Evolutionary conservation across 345 rosid genomes (phyloP), one percentile per base, ranked within the genome.

Genomic region (Linum usitatissimum): DNA sequence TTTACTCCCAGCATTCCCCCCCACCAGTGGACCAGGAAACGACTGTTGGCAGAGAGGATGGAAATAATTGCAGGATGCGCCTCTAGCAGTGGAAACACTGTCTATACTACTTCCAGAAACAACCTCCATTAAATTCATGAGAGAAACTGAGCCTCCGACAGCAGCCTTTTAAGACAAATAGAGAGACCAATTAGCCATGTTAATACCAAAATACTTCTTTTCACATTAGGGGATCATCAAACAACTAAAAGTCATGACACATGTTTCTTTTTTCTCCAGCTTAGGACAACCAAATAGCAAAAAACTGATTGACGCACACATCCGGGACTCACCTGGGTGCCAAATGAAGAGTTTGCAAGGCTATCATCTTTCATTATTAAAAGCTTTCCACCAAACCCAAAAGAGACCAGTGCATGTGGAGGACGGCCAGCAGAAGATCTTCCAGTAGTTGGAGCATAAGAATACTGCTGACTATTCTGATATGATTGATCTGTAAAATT

Each of bases 381-480:
- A 64, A 93, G 83, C 72, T 86, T 93, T 65, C 99, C 97, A 60
- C 97, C 97, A 80, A 94, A 94, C 20, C 99, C 99, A 76, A 94
- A 94, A 68, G 80, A 73, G 74, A 88, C 86, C 75, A 90, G 76
- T 28, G 92, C 87, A 80, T 90, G 96, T 34, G 96, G 81, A 70
- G 97, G 99, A 71, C 99, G 97, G 21, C 96, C 91, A 74, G 88
- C 95, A 64, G 97, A 72, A 55, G 97, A 86, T 75, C 87, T 85
- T 72, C 83, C 90, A 0, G 64, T 36, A 73, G 55, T 69, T 61
- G 84, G 75, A 63, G 80, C 78, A 80, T 73, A 79, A 65, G 83
- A 74, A 78, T 83, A 81, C 72, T 70, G 82, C 74, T 81, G 84
- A 74, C 71, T 76, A 60, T 67, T 69, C 73, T 79, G 90, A 77